A percentile compares a stretch with the other conserved stretches of the same genome.
These are phyloP conservation scores for Plantago elongata DNA, from an alignment of 257 asterid genomes.

Conservation along the genomic window DNA sequence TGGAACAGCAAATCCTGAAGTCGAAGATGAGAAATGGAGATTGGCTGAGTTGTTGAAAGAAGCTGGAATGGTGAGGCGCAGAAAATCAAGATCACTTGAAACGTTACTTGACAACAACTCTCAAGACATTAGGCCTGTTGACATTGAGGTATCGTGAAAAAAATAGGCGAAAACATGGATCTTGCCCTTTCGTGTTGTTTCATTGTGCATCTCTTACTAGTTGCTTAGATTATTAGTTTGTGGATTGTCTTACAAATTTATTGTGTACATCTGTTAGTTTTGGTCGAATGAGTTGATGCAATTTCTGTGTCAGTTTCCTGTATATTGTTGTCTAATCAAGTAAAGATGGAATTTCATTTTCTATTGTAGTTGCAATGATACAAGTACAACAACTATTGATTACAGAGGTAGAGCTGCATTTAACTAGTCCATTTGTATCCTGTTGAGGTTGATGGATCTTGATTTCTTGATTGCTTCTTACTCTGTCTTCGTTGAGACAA, in stretches of 20 bases:
- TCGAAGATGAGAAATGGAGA: constrained; percentile 72
- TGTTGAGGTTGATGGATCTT: neutral
- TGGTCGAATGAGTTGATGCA: constrained; percentile 20
- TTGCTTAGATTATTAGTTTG: constrained; percentile 17
- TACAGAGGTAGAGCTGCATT: constrained; percentile 20
- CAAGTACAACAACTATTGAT: constrained; percentile 19
- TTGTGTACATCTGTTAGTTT: constrained; percentile 1
- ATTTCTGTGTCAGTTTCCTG: constrained; percentile 24
- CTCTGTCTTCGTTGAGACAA: too few relatives aligned
- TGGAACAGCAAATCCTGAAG: constrained; percentile 85
- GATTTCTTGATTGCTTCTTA: neutral
- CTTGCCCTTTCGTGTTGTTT: neutral
- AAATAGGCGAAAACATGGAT: neutral
- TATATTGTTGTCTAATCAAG: constrained; percentile 28
- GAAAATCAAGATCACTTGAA: constrained; percentile 65
- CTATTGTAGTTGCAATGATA: constrained; percentile 32
- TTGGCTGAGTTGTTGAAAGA: constrained; percentile 59
- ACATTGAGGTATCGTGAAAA: constrained; percentile 39
- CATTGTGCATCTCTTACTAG: neutral
- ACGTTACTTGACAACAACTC: constrained; percentile 49
- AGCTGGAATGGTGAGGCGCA: constrained; percentile 58
- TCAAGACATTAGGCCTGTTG: constrained; percentile 24
- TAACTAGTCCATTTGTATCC: constrained; percentile 1
- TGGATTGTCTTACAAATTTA: constrained; percentile 16
- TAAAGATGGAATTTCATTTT: constrained; percentile 45